A percentile compares a stretch with the other conserved stretches of the same genome.
Evolutionary conservation across 164 flowering plant species (phyloP).

Genomic region (Chimonanthus salicifolius): DNA sequence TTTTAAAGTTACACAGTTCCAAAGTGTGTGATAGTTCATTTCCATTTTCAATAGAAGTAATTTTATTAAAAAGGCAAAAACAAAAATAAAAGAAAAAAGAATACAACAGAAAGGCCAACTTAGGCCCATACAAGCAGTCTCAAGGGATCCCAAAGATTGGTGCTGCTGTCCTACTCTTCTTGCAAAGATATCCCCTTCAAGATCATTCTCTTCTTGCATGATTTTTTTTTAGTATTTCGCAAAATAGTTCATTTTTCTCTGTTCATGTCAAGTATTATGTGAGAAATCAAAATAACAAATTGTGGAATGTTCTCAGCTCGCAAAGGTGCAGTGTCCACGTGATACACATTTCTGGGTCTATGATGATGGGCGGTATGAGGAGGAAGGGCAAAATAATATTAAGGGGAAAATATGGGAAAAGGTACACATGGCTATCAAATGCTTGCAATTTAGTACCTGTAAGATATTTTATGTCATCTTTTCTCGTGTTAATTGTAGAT

Average conservation of each 20-base stretch:
- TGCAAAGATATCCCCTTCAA: no score
- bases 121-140: no score
- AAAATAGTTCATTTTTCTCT: no score
- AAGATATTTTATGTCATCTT: not conserved
- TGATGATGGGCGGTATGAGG: conserved; percentile 97
- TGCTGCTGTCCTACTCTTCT: no score
- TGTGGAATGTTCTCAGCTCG: conserved; percentile 43
- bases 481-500: not conserved
- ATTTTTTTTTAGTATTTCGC: not conserved
- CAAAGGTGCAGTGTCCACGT: conserved; percentile 95
- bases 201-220: no score
- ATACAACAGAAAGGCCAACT: no score
- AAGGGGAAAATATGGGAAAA: conserved; percentile 96
- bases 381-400: conserved; percentile 95
- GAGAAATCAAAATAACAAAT: not conserved
- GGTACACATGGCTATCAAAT: conserved; percentile 30
- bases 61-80: no score
- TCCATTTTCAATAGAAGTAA: no score
- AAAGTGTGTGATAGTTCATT: not conserved
- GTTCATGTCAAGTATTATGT: no score
- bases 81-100: no score
- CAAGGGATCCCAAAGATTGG: no score
- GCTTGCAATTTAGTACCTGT: not conserved
- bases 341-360: conserved; percentile 99
- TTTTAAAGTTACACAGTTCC: not conserved